These are phyloP conservation scores for Penicillium nordicum DNA, from an alignment of 2,329 filamentous ascomycete species.

Conservation along the genomic window DNA sequence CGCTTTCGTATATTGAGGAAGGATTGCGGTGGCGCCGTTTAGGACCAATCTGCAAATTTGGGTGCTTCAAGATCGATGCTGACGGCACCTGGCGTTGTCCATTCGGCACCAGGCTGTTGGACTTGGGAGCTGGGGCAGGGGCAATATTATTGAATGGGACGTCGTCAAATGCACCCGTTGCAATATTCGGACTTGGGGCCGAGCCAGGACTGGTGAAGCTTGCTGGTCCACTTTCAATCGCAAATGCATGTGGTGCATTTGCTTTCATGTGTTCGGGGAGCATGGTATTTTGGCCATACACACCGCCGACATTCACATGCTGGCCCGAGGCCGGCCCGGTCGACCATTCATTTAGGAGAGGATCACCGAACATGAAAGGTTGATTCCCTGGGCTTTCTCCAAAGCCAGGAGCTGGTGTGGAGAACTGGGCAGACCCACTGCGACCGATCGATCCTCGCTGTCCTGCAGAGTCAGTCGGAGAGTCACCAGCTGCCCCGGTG, in stretches of 20 bases:
- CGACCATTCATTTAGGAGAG: conserved; percentile 46
- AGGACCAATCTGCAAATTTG: conserved; percentile 33
- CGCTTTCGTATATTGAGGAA: conserved; percentile 80
- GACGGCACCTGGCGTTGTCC: conserved; percentile 40
- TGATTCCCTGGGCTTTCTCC: conserved; percentile 45
- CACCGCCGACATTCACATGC: conserved; percentile 34
- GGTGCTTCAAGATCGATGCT: conserved; percentile 44
- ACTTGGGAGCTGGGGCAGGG: conserved; percentile 16
- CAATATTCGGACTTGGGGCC: conserved; percentile 52
- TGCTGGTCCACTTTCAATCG: conserved; percentile 57
- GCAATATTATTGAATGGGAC: conserved; percentile 24
- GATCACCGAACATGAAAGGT: conserved; percentile 47
- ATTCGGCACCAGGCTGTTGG: conserved; percentile 30
- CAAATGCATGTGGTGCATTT: conserved; percentile 56
- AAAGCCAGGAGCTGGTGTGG: conserved; percentile 41
- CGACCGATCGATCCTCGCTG: conserved; percentile 47
- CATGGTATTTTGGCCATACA: conserved; percentile 39
- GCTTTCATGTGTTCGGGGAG: conserved; percentile 43
- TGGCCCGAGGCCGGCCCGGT: conserved; percentile 35
- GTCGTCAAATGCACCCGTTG: conserved; percentile 43
- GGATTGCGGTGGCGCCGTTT: conserved; percentile 65
- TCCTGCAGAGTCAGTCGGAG: conserved; percentile 61
- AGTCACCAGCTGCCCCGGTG: conserved; percentile 79
- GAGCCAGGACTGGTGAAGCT: conserved; percentile 59
- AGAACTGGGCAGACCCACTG: conserved; percentile 41